phyloP scores from a whole-genome alignment of 2,329 filamentous ascomycete species.

The Botryosphaeria dothidea region DNA sequence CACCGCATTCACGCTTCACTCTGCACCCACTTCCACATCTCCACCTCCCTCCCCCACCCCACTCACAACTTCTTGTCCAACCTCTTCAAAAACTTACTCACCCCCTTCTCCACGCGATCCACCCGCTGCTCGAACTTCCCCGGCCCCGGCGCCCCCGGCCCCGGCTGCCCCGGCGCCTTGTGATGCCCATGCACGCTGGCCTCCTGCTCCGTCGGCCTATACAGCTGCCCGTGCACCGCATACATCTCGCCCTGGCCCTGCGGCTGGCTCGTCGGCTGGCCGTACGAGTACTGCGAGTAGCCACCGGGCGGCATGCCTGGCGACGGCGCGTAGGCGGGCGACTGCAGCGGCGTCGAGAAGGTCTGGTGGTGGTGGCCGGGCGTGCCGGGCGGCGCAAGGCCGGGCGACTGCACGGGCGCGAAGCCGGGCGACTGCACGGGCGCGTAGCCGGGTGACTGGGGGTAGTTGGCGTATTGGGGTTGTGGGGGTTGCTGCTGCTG shows the following conservation, averaged over 20 bases:
- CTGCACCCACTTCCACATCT: neutral
- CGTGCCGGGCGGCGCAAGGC: conserved; percentile 12
- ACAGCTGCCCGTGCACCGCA: conserved; percentile 67
- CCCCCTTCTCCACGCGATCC: conserved; percentile 67
- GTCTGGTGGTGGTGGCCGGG: neutral
- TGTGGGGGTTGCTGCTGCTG: conserved; percentile 30
- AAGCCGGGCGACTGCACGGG: conserved; percentile 27
- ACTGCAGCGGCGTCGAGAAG: conserved; percentile 29
- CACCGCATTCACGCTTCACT: neutral
- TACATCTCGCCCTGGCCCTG: conserved; percentile 44
- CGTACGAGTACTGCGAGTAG: conserved; percentile 57
- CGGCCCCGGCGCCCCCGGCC: conserved; percentile 28
- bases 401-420: conserved; percentile 27
- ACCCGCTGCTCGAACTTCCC: conserved; percentile 66
- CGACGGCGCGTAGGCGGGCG: conserved; percentile 33
- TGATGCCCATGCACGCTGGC: conserved; percentile 39
- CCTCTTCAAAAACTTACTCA: conserved; percentile 73
- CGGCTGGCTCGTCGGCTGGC: neutral
- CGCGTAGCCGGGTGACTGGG: conserved; percentile 33
- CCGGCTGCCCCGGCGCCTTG: conserved; percentile 26
- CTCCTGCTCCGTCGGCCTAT: conserved; percentile 68
- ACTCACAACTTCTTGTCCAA: conserved; percentile 70
- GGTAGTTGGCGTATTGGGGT: conserved; percentile 42
- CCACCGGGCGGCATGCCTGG: conserved; percentile 55
- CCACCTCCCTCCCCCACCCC: neutral